These are phyloP conservation scores for Trichoderma asperellum DNA, from an alignment of 2,329 filamentous ascomycete species.

Conservation along the genomic window DNA sequence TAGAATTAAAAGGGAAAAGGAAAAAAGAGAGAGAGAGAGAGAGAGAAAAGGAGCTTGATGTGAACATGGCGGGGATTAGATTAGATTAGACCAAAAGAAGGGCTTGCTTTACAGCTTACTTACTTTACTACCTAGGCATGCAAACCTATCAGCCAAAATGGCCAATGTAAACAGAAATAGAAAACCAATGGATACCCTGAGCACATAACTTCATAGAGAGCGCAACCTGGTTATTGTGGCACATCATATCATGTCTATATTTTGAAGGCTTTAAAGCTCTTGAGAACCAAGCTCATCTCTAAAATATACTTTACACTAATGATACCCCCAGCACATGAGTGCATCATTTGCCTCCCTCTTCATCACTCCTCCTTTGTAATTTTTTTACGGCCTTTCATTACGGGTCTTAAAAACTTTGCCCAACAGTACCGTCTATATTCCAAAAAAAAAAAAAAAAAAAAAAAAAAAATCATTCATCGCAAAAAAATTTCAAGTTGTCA, in stretches of 20 bases:
- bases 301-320: conserved; percentile 11
- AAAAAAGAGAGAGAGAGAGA: background rate
- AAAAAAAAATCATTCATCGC: background rate
- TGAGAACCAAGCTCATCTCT: background rate
- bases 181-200: background rate
- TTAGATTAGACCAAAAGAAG: background rate
- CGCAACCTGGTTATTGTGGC: background rate
- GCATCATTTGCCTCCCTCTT: background rate
- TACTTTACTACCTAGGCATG: background rate
- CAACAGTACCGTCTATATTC: conserved; percentile 25
- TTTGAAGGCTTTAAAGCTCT: background rate
- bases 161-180: background rate
- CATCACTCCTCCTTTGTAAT: background rate
- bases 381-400: conserved; percentile 28
- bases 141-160: too few relatives aligned
- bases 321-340: background rate
- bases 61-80: background rate
- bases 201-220: background rate
- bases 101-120: background rate
- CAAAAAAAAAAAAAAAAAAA: conserved; percentile 22
- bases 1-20: background rate
- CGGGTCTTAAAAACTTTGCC: background rate
- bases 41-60: background rate
- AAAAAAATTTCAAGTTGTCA: background rate
- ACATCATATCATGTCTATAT: conserved; percentile 6